Percentiles rank a stretch among this genome's conserved stretches.
Evolutionary conservation across 1,284 basidiomycete genomes (phyloP).

Genomic region (Cronartium ribicola): DNA sequence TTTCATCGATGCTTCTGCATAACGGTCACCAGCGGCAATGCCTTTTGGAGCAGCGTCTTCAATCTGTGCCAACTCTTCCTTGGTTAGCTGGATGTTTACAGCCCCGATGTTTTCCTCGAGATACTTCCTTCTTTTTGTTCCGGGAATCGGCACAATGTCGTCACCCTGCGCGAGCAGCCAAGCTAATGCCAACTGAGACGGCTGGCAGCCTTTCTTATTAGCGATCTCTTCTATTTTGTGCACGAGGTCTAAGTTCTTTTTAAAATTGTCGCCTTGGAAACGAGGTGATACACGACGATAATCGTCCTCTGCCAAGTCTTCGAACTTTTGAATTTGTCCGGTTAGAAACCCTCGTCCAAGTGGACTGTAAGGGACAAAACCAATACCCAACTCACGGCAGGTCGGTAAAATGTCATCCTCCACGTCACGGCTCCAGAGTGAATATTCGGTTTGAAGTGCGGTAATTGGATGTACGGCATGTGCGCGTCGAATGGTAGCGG

Average conservation of each 20-base stretch:
- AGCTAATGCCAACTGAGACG: slow-evolving; percentile 54
- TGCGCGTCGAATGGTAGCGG: not conserved
- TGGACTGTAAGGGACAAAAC: slow-evolving; percentile 47
- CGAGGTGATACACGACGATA: slow-evolving; percentile 49
- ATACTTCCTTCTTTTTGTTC: slow-evolving; percentile 46
- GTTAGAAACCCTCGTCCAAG: slow-evolving; percentile 53
- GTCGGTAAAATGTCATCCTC: slow-evolving; percentile 53
- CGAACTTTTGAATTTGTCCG: slow-evolving; percentile 47
- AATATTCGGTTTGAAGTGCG: not conserved
- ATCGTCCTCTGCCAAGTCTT: slow-evolving; percentile 51
- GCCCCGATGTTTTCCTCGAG: slow-evolving; percentile 11
- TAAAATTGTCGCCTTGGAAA: slow-evolving; percentile 51
- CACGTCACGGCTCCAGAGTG: slow-evolving; percentile 47
- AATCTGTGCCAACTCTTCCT: slow-evolving; percentile 12
- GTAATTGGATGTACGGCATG: not conserved
- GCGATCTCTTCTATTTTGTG: slow-evolving; percentile 46
- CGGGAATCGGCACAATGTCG: slow-evolving; percentile 52
- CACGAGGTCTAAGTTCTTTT: slow-evolving; percentile 55
- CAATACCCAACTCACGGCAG: slow-evolving; percentile 52
- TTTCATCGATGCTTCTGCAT: no score
- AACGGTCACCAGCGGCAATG: no score
- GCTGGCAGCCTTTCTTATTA: slow-evolving; percentile 50
- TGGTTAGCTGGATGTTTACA: slow-evolving; percentile 9
- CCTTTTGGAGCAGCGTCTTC: no score
- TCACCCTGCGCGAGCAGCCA: slow-evolving; percentile 54